Conservation (phyloP, 1,284 basidiomycete species). For the Malassezia brasiliensis region DNA sequence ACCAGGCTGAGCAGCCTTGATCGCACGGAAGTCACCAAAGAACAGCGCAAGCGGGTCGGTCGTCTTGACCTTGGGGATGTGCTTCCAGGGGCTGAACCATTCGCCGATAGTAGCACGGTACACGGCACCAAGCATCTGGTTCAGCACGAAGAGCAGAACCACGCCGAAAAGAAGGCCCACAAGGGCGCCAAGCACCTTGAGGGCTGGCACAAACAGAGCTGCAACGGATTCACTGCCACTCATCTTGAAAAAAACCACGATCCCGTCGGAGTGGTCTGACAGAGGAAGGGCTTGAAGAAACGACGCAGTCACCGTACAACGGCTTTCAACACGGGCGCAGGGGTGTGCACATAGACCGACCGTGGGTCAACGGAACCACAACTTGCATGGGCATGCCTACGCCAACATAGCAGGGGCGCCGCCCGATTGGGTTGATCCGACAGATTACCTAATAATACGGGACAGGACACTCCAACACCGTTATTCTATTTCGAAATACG, state of each 20-base stretch:
- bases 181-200: not conserved
- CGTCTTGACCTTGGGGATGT: conserved; percentile 17
- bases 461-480: too few species aligned
- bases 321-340: too few species aligned
- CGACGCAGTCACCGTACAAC: too few species aligned
- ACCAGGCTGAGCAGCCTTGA: conserved; percentile 14
- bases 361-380: too few species aligned
- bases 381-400: too few species aligned
- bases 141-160: conserved; percentile 10
- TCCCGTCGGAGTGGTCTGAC: too few species aligned
- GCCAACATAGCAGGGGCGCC: too few species aligned
- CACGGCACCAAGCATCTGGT: conserved; percentile 10
- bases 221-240: not conserved
- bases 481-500: too few species aligned
- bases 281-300: too few species aligned
- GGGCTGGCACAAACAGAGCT: not conserved
- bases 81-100: conserved; percentile 16
- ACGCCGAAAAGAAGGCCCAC: conserved; percentile 3
- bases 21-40: conserved; percentile 19
- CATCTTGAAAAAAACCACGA: not conserved
- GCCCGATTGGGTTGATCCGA: too few species aligned
- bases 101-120: conserved; percentile 19
- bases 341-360: too few species aligned
- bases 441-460: too few species aligned
- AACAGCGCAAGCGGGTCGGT: conserved; percentile 12